Base-by-base conservation (phyloP, 2,329 filamentous ascomycete genomes). In the Cordyceps tenuipes region DNA sequence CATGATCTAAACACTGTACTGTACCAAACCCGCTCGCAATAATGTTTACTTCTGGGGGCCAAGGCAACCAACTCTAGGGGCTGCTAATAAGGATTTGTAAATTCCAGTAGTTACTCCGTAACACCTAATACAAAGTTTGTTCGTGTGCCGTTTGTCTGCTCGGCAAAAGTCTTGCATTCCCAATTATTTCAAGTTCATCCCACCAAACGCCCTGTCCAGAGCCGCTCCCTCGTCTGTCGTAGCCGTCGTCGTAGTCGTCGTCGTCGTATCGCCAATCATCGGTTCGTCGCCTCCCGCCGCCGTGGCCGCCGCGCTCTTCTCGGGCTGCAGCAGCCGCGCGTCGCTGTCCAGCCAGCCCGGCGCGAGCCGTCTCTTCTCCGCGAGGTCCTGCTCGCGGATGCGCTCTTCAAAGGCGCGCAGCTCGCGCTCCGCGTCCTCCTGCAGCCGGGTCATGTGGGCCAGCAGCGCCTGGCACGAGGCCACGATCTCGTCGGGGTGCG, bases 401-500 rank as follows among this genome's bases (percentile, higher is more conserved):
- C 76, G 79, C 62, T 87, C 83, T 66, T 94, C 86, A 76, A 94
- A 90, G 21, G 82, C 82, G 57, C 78, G 75, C 59, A 97, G 77
- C 58, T 87, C 83, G 41, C 78, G 76, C 63, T 88, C 82, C 1
- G 89, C 89, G 41, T 90, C 86, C 3, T 80, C 78, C 64, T 87
- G 82, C 64, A 90, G 79, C 65, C 85, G 83, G 29, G 83, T 76
- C 13, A 99, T 79, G 72, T 97, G 90, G 1, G 83, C 81, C 66
- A 89, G 85, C 47, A 99, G 81, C 8, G 88, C 86, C 63, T 83
- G 82, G 75, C 93, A 97, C 26, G 90, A 91, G 15, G 85, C 82
- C 21, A 92, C 81, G 68, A 99, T 96, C 66, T 92, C 87, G 67
- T 91, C 85, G 0, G 94, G 91, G 66, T 96, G 90, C 5, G 92